phyloP scores from a whole-genome alignment of 1,284 basidiomycete species.

The Ganoderma sp. region DNA sequence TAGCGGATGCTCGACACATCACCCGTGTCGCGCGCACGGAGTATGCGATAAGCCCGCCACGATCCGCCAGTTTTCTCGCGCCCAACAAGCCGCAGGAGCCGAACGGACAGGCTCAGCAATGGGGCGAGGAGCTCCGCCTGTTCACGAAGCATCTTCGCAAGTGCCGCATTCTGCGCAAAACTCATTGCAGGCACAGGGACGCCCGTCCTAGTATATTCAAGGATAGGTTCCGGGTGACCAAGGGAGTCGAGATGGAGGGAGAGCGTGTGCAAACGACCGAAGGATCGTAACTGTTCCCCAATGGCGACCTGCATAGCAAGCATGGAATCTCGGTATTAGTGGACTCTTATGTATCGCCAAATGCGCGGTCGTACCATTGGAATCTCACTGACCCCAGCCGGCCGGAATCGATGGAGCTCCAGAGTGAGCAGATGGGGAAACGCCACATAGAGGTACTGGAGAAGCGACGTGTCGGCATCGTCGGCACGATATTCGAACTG shows the following conservation, averaged over 20 bases:
- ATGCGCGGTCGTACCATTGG: not conserved
- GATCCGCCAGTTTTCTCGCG: not conserved
- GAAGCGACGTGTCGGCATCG: not conserved
- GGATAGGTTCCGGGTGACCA: too few species aligned
- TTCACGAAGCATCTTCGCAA: not conserved
- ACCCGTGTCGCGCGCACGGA: too few species aligned
- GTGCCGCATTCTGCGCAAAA: not conserved
- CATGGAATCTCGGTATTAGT: not conserved
- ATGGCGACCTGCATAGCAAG: not conserved
- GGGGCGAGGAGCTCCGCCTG: not conserved
- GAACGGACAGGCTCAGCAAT: not conserved
- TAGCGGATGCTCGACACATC: not conserved
- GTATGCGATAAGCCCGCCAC: not conserved
- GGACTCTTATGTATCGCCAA: not conserved
- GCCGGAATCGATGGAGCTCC: conserved; percentile 1
- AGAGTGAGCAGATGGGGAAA: not conserved
- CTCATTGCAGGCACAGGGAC: not conserved
- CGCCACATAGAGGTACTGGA: not conserved
- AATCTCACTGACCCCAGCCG: not conserved
- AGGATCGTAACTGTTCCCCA: not conserved
- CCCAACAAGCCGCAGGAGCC: not conserved
- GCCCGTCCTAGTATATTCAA: too few species aligned
- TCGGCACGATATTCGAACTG: conserved; percentile 1
- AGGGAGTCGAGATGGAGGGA: not conserved
- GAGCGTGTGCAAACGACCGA: not conserved